phyloP scores from a whole-genome alignment of 2,329 filamentous ascomycete species.

The Pseudogymnoascus sp. region DNA sequence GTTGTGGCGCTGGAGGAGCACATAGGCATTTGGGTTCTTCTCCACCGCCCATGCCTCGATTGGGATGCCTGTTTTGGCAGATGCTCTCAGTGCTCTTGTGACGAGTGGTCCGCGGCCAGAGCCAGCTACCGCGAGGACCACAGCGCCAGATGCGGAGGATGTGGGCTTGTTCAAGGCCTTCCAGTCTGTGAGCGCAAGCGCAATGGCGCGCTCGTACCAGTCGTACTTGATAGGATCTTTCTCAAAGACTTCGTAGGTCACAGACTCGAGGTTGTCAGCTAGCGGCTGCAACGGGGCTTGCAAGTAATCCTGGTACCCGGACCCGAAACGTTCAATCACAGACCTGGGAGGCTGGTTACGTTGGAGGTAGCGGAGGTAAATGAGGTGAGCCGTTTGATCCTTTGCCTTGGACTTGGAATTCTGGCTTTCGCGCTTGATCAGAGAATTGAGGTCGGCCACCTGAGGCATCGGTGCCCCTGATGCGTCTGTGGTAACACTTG shows the following conservation, averaged over 20 bases:
- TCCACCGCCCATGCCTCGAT: constrained; percentile 90
- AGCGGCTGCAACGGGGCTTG: constrained; percentile 92
- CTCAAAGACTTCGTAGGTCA: constrained; percentile 98
- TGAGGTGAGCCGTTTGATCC: constrained; percentile 60
- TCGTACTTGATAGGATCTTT: constrained; percentile 97
- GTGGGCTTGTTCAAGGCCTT: constrained; percentile 64
- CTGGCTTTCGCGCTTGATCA: constrained; percentile 19
- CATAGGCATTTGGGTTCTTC: constrained; percentile 97
- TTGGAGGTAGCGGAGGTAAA: constrained; percentile 80
- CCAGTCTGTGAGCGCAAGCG: constrained; percentile 77
- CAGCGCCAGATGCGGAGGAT: constrained; percentile 61
- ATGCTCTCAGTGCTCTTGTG: constrained; percentile 77
- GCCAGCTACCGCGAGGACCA: constrained; percentile 87
- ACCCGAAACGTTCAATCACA: constrained; percentile 62
- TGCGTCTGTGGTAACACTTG: constrained; percentile 37
- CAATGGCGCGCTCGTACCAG: constrained; percentile 84
- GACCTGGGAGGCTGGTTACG: constrained; percentile 65
- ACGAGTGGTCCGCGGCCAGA: constrained; percentile 90
- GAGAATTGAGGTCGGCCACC: constrained; percentile 26
- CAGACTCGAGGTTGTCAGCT: constrained; percentile 92
- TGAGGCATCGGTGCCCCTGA: constrained; percentile 19
- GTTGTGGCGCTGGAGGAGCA: constrained; percentile 84
- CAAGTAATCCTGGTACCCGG: constrained; percentile 85
- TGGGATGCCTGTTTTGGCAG: constrained; percentile 64
- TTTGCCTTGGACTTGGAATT: constrained; percentile 35